phyloP scores from a whole-genome alignment of 305 asterid genomes.

The Fraxinus platypoda region DNA sequence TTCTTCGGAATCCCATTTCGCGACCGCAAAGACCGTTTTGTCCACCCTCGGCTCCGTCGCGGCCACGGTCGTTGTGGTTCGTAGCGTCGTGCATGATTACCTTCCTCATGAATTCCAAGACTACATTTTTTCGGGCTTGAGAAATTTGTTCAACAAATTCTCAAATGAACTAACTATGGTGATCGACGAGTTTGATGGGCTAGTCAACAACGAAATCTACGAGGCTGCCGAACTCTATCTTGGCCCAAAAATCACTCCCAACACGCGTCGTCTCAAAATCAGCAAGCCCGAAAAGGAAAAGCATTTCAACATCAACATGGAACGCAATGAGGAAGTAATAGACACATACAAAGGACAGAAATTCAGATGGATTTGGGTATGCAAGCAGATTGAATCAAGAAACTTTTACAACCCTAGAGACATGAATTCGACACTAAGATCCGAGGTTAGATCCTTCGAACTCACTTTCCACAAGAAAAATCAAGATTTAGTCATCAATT shows the following conservation, averaged over 20 bases:
- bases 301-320: conserved; percentile 41
- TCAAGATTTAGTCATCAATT: conserved; percentile 37
- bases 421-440: conserved; percentile 34
- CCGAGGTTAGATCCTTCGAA: conserved; percentile 58
- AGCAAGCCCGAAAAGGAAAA: conserved; percentile 56
- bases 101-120: conserved; percentile 49
- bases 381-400: conserved; percentile 22
- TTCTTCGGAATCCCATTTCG: conserved; percentile 34
- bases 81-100: conserved; percentile 43
- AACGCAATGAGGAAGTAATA: conserved; percentile 35
- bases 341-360: conserved; percentile 40
- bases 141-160: conserved; percentile 37
- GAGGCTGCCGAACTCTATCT: conserved; percentile 55
- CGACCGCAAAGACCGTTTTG: conserved; percentile 45
- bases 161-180: conserved; percentile 53
- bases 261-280: conserved; percentile 47
- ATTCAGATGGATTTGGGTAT: conserved; percentile 56
- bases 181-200: conserved; percentile 56
- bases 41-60: conserved; percentile 54
- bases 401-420: conserved; percentile 38
- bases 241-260: conserved; percentile 43
- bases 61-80: conserved; percentile 54
- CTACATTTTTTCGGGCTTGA: conserved; percentile 36
- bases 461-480: conserved; percentile 52
- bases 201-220: conserved; percentile 46